A percentile compares a stretch with the other conserved stretches of the same genome.
Evolutionary conservation across 768 basidiomycete species (phyloP).

Genomic region (Megacollybia marginata): DNA sequence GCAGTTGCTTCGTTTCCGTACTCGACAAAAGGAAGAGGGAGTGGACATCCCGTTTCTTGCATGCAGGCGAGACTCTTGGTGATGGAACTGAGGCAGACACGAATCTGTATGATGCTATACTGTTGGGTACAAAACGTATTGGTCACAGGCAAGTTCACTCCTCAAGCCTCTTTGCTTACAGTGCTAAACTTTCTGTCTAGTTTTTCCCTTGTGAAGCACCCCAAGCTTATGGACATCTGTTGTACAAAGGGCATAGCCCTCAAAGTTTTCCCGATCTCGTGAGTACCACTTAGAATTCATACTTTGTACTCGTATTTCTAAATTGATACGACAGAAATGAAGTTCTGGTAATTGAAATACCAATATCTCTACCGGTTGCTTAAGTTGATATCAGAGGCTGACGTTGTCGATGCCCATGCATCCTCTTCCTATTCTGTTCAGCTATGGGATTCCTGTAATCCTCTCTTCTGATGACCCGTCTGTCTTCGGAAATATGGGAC

Average conservation of each 20-base stretch:
- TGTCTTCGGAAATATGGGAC: constrained; percentile 70
- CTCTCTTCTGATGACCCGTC: constrained; percentile 73
- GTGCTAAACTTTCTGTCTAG: constrained; percentile 20
- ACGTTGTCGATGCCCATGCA: constrained; percentile 80
- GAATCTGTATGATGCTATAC: constrained; percentile 73
- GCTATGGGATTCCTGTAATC: constrained; percentile 65
- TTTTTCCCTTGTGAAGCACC: constrained; percentile 71
- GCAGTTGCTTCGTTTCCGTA: constrained; percentile 50
- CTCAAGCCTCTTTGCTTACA: background rate
- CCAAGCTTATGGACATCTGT: constrained; percentile 62
- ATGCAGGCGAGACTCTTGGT: constrained; percentile 75
- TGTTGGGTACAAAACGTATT: constrained; percentile 72
- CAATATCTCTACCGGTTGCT: background rate
- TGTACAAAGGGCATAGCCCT: constrained; percentile 54
- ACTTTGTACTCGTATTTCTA: background rate
- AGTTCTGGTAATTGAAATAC: constrained; percentile 42
- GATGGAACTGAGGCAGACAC: constrained; percentile 68
- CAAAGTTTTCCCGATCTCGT: constrained; percentile 82
- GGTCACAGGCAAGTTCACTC: constrained; percentile 57
- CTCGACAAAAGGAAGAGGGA: constrained; percentile 46
- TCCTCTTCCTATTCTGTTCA: constrained; percentile 63
- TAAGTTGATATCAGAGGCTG: constrained; percentile 38
- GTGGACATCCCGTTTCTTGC: constrained; percentile 71
- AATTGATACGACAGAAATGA: constrained; percentile 47
- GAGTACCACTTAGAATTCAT: constrained; percentile 15